These are phyloP conservation scores for Yamadazyma trypodendri DNA, from an alignment of 1,139 yeast species.

Conservation along the genomic window DNA sequence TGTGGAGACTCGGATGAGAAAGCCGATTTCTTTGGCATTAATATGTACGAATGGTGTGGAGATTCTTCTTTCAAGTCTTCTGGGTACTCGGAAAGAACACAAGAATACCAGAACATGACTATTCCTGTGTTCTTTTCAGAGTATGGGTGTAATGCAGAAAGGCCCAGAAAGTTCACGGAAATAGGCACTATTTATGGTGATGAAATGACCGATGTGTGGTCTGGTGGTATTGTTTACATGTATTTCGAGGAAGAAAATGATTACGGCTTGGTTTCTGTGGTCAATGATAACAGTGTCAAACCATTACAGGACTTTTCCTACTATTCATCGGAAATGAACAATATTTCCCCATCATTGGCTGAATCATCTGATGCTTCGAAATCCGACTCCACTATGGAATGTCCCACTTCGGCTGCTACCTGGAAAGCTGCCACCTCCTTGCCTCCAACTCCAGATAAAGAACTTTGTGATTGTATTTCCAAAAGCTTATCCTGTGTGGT, in stretches of 20 bases:
- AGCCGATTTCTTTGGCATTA: conserved; percentile 91
- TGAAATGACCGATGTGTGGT: conserved; percentile 79
- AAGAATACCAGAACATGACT: conserved; percentile 66
- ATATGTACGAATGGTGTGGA: conserved; percentile 98
- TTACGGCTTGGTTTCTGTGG: conserved; percentile 71
- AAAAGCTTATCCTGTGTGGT: conserved; percentile 53
- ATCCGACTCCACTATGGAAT: conserved; percentile 31
- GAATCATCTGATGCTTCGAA: conserved; percentile 24
- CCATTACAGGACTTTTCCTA: conserved; percentile 48
- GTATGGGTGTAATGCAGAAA: conserved; percentile 76
- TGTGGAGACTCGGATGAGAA: conserved; percentile 67
- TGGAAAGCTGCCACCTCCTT: conserved; percentile 57
- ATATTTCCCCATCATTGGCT: conserved; percentile 46
- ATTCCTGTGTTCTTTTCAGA: conserved; percentile 89
- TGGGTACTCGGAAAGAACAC: conserved; percentile 74
- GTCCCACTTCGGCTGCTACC: conserved; percentile 51
- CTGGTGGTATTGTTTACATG: conserved; percentile 91
- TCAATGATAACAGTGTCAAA: conserved; percentile 31
- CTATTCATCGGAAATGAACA: conserved; percentile 57
- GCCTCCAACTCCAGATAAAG: conserved; percentile 70
- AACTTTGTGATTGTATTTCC: conserved; percentile 56
- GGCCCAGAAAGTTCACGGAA: conserved; percentile 73
- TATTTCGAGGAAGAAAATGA: conserved; percentile 79
- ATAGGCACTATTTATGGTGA: conserved; percentile 59
- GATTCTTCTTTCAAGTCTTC: conserved; percentile 57